A percentile compares a stretch with the other conserved stretches of the same genome.
phyloP scores from a whole-genome alignment of 208 protist genomes.

The Acanthamoeba rhysodes region DNA sequence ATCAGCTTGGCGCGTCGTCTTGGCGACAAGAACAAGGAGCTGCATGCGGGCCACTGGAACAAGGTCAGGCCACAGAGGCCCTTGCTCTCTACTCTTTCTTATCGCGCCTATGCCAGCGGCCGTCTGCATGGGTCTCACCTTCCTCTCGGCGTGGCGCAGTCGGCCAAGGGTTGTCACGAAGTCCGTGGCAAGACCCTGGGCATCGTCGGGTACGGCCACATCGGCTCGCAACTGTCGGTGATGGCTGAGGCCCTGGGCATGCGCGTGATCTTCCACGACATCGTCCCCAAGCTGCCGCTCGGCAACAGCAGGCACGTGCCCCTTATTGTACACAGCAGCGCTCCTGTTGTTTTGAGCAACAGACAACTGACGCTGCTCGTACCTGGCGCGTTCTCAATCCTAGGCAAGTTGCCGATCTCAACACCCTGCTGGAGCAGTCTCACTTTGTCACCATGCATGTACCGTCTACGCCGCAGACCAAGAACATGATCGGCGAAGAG shows the following conservation, averaged over 20 bases:
- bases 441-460: constrained; percentile 96
- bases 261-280: constrained; percentile 95
- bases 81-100: not conserved
- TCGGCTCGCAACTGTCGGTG: constrained; percentile 95
- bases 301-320: constrained; percentile 90
- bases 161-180: constrained; percentile 79
- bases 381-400: not conserved
- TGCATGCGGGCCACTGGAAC: constrained; percentile 94
- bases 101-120: not conserved
- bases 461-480: constrained; percentile 90
- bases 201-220: constrained; percentile 96
- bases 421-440: constrained; percentile 90
- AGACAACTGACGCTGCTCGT: not conserved
- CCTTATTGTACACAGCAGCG: not conserved
- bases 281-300: constrained; percentile 93
- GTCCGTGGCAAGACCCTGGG: constrained; percentile 84
- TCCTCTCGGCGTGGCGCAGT: not conserved
- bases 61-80: constrained; percentile 87
- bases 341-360: not conserved
- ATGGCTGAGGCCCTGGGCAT: constrained; percentile 96
- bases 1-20: constrained; percentile 94
- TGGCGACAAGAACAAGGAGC: constrained; percentile 92
- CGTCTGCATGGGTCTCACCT: not conserved
- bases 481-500: constrained; percentile 91
- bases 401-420: constrained; percentile 86